Conservation (phyloP, 2,329 filamentous ascomycete genomes). For the Chlorencoelia australis region DNA sequence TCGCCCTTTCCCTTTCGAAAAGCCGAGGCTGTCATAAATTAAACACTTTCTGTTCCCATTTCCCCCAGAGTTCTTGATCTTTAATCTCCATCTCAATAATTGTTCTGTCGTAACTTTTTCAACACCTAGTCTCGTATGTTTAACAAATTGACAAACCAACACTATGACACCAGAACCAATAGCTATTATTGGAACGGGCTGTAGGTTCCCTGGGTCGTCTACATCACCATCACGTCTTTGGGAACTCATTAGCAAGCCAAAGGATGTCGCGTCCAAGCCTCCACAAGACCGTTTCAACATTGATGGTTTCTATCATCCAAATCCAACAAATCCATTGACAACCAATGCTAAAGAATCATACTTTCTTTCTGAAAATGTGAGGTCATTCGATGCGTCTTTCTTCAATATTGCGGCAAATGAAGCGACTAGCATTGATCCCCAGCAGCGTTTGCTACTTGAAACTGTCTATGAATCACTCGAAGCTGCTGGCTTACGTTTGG, state of each 20-base stretch:
- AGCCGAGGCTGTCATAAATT: too few species aligned
- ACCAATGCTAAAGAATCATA: conserved; percentile 17
- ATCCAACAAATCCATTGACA: conserved; percentile 27
- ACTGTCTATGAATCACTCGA: conserved; percentile 23
- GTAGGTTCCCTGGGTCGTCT: not conserved
- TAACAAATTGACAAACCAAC: too few species aligned
- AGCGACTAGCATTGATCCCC: conserved; percentile 23
- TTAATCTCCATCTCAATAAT: too few species aligned
- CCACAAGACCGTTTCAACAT: not conserved
- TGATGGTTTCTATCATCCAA: not conserved
- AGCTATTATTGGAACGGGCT: not conserved
- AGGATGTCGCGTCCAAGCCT: conserved; percentile 17
- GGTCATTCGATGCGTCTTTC: conserved; percentile 29
- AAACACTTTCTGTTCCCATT: too few species aligned
- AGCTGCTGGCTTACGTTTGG: conserved; percentile 4
- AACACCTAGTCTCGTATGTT: too few species aligned
- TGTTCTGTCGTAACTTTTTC: too few species aligned
- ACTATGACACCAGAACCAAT: conserved; percentile 19
- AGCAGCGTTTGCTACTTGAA: conserved; percentile 22
- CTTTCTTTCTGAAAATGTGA: conserved; percentile 25
- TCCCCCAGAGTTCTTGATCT: too few species aligned
- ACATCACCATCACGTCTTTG: conserved; percentile 20
- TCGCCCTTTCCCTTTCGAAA: too few species aligned
- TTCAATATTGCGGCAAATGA: conserved; percentile 21
- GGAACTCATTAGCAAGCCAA: conserved; percentile 22